These are phyloP conservation scores for Plantago coronopus DNA, from an alignment of 305 asterid genomes.

Conservation along the genomic window DNA sequence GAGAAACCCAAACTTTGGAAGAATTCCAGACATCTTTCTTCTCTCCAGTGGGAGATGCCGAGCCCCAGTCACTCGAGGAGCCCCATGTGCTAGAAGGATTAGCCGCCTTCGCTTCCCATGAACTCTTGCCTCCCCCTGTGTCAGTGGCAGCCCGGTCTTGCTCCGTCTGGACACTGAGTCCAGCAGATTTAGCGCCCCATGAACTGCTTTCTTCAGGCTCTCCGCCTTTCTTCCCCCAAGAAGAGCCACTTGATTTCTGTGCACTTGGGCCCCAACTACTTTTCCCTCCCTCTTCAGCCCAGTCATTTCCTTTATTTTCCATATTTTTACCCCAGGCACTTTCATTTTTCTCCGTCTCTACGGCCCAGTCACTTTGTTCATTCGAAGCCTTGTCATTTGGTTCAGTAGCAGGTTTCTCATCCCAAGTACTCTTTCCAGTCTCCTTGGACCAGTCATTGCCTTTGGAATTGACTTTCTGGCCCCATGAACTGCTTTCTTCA, in stretches of 20 bases:
- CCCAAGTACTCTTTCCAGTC: conserved; percentile 6
- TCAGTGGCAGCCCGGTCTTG: neutral
- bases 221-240: conserved; percentile 8
- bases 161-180: neutral
- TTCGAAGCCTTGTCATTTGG: conserved; percentile 1
- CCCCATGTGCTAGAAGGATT: conserved; percentile 40
- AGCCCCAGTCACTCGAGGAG: conserved; percentile 37
- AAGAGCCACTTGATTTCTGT: conserved; percentile 2
- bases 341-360: conserved; percentile 5
- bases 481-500: neutral
- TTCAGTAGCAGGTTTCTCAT: neutral
- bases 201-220: neutral
- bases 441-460: neutral
- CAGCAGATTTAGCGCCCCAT: conserved; percentile 1
- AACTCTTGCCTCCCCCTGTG: conserved; percentile 21
- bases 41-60: conserved; percentile 27
- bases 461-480: conserved; percentile 19
- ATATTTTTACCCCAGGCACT: conserved; percentile 42
- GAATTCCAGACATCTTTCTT: conserved; percentile 25
- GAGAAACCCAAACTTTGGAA: conserved; percentile 30
- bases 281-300: conserved; percentile 12
- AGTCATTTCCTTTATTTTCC: conserved; percentile 27
- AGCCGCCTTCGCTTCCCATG: conserved; percentile 21
- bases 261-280: conserved; percentile 11
- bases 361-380: conserved; percentile 21